phyloP scores from a whole-genome alignment of 495 filamentous ascomycete genomes.

The Xylaria castorea region DNA sequence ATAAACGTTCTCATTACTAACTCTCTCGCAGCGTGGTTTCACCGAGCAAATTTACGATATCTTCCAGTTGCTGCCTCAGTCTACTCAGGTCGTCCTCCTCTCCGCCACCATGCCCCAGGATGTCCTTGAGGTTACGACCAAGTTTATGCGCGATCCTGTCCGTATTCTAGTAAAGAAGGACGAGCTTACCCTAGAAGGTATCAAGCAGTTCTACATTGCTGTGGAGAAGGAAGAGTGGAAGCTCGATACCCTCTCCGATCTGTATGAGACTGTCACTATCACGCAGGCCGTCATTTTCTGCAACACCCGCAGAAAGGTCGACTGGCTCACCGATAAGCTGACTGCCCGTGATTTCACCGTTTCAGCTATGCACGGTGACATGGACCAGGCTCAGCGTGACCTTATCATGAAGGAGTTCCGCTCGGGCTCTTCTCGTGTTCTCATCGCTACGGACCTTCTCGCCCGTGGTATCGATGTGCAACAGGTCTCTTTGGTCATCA shows the following conservation, averaged over 20 bases:
- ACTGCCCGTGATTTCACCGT: constrained; percentile 98
- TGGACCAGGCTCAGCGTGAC: constrained; percentile 97
- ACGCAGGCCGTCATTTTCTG: constrained; percentile 99
- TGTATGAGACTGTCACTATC: constrained; percentile 99
- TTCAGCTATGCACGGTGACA: constrained; percentile 99
- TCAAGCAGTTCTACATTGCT: constrained; percentile 99
- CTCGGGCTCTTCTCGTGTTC: constrained; percentile 93
- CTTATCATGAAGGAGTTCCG: constrained; percentile 99
- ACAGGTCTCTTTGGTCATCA: constrained; percentile 99
- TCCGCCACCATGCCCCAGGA: constrained; percentile 99
- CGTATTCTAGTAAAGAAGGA: constrained; percentile 99
- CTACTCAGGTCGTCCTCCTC: constrained; percentile 96
- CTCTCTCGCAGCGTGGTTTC: constrained; percentile 80
- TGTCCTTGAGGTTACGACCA: constrained; percentile 98
- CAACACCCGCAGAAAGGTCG: constrained; percentile 99
- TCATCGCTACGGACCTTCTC: constrained; percentile 96
- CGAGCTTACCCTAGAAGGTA: constrained; percentile 97
- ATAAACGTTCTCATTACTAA: constrained; percentile 1
- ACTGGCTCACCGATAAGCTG: constrained; percentile 99
- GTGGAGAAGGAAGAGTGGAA: constrained; percentile 99
- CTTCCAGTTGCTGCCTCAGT: constrained; percentile 96
- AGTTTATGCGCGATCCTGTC: constrained; percentile 99
- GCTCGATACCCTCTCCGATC: constrained; percentile 96
- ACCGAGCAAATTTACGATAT: constrained; percentile 99
- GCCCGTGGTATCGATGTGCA: constrained; percentile 99